Base-by-base conservation (phyloP, 371 early-diverging fungal species). In the Lichtheimia ornata region DNA sequence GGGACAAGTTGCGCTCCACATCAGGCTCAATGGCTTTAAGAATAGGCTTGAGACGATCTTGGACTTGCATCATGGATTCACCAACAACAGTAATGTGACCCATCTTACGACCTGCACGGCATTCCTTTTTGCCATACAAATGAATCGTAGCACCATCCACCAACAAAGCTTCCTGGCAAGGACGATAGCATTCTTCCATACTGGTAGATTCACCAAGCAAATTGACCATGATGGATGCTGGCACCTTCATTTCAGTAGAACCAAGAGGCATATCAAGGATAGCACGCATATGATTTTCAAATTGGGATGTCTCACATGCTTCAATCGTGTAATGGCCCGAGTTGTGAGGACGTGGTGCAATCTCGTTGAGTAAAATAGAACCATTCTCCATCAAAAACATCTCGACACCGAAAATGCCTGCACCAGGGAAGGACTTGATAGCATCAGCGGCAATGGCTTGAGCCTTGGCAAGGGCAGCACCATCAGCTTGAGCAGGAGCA, bases 281-380 rank as follows among this genome's bases (percentile, higher is more conserved):
- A 44, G 94, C 92, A n/a, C 98, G 92, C 68, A 98, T 73, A 64
- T 98, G 98, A 72, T 98, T 93, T 68, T 98, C 98, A 64, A 88
- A 98, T 73, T 98, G 98, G 15, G 96, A 95, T 5, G 98, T 97
- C 47, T 93, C 81, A 73, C 97, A 97, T 1, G 97, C 97, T 69
- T 98, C 98, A 63, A 94, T 95, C 3, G 98, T 97, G 70, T 95
- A 97, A 72, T 98, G 98, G 56, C 98, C 98, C 20, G 97, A 96
- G 81, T 98, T 98, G 79, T 98, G 98, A 41, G 98, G 97, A 17
- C 98, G 91, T 44, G 98, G 98, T 4, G 98, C 98, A 64, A 98
- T 93, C 72, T 98, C 98, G 73, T 98, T 98, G 67, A 97, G 74
- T 13, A 92, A 71, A 55, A 97, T 88, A 4, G 12, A 70, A 69